Percentiles rank a stretch among this genome's conserved stretches.
Conservation (phyloP, 768 basidiomycete species). For the Panus rudis region DNA sequence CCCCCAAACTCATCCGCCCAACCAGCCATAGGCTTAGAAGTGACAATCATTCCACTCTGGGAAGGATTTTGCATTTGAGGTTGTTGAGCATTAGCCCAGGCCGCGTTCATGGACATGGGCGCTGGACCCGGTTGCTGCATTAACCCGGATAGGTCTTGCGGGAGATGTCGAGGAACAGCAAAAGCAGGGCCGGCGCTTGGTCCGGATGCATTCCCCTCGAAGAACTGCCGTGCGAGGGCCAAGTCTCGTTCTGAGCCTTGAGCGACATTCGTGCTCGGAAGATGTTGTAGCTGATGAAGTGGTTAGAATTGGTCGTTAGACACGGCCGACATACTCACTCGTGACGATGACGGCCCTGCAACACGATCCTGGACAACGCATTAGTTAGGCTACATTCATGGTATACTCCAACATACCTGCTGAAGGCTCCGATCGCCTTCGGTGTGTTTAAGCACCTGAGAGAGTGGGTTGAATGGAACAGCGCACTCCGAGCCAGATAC, state of each 20-base stretch:
- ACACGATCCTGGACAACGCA: constrained; percentile 55
- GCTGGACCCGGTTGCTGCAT: constrained; percentile 19
- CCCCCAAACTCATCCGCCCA: constrained; percentile 57
- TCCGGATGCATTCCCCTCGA: constrained; percentile 40
- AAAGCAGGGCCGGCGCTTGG: constrained; percentile 29
- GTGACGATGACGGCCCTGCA: constrained; percentile 64
- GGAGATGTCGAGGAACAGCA: constrained; percentile 24
- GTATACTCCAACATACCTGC: constrained; percentile 43
- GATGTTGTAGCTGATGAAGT: constrained; percentile 59
- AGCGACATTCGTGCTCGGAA: constrained; percentile 50
- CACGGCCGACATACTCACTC: constrained; percentile 36
- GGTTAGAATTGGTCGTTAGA: background rate
- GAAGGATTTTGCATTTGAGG: constrained; percentile 27
- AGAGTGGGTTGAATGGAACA: constrained; percentile 75
- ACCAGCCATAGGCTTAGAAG: background rate
- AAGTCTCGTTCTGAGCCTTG: constrained; percentile 59
- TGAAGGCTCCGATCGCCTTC: constrained; percentile 86
- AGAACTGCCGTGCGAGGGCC: constrained; percentile 75
- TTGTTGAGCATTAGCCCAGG: constrained; percentile 34
- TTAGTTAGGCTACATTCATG: background rate
- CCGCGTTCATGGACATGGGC: constrained; percentile 34
- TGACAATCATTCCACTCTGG: constrained; percentile 17
- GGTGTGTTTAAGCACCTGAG: constrained; percentile 84
- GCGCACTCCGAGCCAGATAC: constrained; percentile 90
- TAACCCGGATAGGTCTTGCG: constrained; percentile 24